A percentile compares a stretch with the other conserved stretches of the same genome.
phyloP scores from a whole-genome alignment of 352 stramenopile genomes.

The Blastocystis sp. region DNA sequence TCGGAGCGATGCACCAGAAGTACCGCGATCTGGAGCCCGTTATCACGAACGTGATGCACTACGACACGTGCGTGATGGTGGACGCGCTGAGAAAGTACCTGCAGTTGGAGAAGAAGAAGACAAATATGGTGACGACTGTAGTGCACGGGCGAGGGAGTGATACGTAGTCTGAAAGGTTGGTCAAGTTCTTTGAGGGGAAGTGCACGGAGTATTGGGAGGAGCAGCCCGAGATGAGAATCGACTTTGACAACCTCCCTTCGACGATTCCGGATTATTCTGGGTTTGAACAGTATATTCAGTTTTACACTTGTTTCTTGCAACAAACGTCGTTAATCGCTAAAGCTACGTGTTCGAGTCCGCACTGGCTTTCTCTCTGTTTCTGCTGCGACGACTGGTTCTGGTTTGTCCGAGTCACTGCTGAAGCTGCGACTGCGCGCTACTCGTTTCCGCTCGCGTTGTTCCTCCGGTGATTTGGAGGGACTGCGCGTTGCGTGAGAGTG shows the following conservation, averaged over 20 bases:
- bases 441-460: too few species aligned
- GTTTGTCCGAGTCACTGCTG: background rate
- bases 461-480: too few species aligned
- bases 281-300: constrained; percentile 46
- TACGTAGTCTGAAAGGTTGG: background rate
- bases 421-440: background rate
- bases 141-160: background rate
- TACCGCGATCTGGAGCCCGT: constrained; percentile 43
- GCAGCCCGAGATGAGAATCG: constrained; percentile 40
- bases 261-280: constrained; percentile 58
- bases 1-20: constrained; percentile 55
- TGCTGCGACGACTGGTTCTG: background rate
- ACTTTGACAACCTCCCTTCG: constrained; percentile 39
- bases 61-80: constrained; percentile 47
- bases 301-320: constrained; percentile 3
- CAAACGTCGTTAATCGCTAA: constrained; percentile 25
- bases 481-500: too few species aligned
- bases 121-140: background rate
- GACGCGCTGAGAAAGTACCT: constrained; percentile 37
- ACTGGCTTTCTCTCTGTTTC: background rate
- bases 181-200: constrained; percentile 33
- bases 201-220: constrained; percentile 52
- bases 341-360: constrained; percentile 12
- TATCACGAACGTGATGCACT: constrained; percentile 19
- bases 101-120: background rate